Percentiles rank a stretch among this genome's conserved stretches.
phyloP scores from a whole-genome alignment of 2,329 filamentous ascomycete genomes.

The Trichophyton rubrum region DNA sequence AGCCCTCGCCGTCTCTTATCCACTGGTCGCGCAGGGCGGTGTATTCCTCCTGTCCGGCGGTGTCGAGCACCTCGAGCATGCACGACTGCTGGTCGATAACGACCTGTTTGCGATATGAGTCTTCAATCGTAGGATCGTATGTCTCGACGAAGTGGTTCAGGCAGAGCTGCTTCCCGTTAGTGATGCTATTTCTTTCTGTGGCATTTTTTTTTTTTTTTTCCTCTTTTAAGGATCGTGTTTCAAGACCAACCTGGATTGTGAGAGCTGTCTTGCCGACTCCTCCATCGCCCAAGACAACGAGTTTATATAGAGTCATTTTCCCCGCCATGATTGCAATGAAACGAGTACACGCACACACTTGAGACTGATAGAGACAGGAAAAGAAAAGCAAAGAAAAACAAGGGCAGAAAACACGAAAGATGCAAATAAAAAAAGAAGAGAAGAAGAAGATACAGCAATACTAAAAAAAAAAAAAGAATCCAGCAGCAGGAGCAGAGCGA shows the following conservation, averaged over 20 bases:
- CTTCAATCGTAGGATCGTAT: conserved; percentile 79
- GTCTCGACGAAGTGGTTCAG: conserved; percentile 94
- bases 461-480: neutral
- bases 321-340: conserved; percentile 54
- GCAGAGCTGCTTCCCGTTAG: conserved; percentile 52
- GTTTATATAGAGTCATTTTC: conserved; percentile 84
- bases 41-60: conserved; percentile 97
- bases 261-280: conserved; percentile 89
- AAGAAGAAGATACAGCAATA: too few species aligned
- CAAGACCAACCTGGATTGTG: conserved; percentile 57
- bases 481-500: neutral
- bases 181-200: neutral
- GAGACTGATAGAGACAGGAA: too few species aligned
- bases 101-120: conserved; percentile 78
- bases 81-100: conserved; percentile 79
- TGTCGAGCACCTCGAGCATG: conserved; percentile 93
- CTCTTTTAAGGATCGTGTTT: too few species aligned
- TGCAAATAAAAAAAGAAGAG: too few species aligned
- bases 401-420: too few species aligned
- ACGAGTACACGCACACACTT: neutral
- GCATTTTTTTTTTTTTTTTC: too few species aligned
- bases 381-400: too few species aligned
- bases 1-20: conserved; percentile 97
- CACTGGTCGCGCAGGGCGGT: conserved; percentile 99
- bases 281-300: conserved; percentile 89